A percentile compares a stretch with the other conserved stretches of the same genome.
These are phyloP conservation scores for Dendrobium huoshanense DNA, from an alignment of 106 monocot genomes.

Conservation along the genomic window DNA sequence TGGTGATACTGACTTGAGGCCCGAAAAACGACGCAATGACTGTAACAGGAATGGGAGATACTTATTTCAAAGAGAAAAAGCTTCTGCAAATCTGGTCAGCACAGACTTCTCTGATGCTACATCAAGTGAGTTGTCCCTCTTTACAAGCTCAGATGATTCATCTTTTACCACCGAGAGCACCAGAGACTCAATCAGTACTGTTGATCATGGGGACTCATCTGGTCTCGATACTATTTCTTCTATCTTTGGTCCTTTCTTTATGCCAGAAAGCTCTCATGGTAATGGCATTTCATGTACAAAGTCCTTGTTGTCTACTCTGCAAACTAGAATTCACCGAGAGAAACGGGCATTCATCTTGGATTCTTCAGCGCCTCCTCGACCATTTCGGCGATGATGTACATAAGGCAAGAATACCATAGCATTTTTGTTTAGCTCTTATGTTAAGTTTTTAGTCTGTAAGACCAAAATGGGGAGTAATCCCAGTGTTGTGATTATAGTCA, in stretches of 20 bases:
- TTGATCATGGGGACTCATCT: constrained; percentile 48
- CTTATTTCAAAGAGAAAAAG: constrained; percentile 1
- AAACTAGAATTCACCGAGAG: no score
- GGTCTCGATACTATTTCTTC: constrained; percentile 64
- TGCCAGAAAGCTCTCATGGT: constrained; percentile 32
- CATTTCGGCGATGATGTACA: constrained; percentile 20
- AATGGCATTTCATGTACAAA: constrained; percentile 34
- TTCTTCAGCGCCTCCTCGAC: constrained; percentile 16
- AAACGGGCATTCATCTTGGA: constrained; percentile 7
- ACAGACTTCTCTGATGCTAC: constrained; percentile 76
- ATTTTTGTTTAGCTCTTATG: not conserved
- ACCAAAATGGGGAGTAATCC: constrained; percentile 7
- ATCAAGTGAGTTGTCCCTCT: constrained; percentile 87
- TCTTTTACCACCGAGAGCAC: constrained; percentile 96
- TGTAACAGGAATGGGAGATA: not conserved
- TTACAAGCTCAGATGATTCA: constrained; percentile 94
- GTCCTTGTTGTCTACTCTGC: constrained; percentile 5
- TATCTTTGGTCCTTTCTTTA: constrained; percentile 54
- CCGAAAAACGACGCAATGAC: not conserved
- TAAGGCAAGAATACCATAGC: constrained; percentile 19
- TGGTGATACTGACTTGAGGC: constrained; percentile 12
- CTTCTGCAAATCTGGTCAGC: constrained; percentile 13
- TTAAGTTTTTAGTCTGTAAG: not conserved
- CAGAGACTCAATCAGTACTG: constrained; percentile 81
- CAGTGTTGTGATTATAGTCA: not conserved